Conservation (phyloP, 1,139 yeast species). For the Pichia sp. region DNA sequence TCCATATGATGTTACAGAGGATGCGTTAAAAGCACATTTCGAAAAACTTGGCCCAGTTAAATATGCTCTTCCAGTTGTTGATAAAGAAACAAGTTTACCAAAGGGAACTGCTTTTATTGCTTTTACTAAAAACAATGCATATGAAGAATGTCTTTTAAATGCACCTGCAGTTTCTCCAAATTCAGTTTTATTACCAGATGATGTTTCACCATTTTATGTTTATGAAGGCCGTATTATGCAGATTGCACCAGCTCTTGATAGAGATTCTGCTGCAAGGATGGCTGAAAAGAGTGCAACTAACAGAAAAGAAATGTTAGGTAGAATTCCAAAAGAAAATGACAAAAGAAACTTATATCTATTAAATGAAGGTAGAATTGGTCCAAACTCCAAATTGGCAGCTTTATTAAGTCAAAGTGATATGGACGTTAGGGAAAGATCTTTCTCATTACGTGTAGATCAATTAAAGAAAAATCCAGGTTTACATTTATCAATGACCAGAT, state of each 20-base stretch:
- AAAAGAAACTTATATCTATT: constrained; percentile 77
- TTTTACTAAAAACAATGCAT: constrained; percentile 56
- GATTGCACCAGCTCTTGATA: constrained; percentile 76
- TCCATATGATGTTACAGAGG: constrained; percentile 90
- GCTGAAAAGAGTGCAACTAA: constrained; percentile 68
- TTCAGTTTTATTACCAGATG: constrained; percentile 84
- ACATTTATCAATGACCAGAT: constrained; percentile 85
- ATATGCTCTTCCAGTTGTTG: constrained; percentile 90
- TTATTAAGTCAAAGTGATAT: constrained; percentile 64
- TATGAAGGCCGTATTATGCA: constrained; percentile 89
- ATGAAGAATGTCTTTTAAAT: constrained; percentile 58
- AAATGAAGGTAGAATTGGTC: constrained; percentile 89
- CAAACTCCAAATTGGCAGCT: constrained; percentile 72
- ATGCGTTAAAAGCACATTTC: constrained; percentile 71
- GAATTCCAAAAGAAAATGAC: constrained; percentile 73
- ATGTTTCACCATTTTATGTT: constrained; percentile 81
- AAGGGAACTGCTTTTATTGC: constrained; percentile 96
- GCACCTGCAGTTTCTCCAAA: constrained; percentile 78
- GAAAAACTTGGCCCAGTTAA: constrained; percentile 78
- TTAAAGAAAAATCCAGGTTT: constrained; percentile 83
- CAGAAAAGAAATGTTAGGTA: constrained; percentile 73
- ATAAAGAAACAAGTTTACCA: constrained; percentile 77
- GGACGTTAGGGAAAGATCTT: constrained; percentile 85
- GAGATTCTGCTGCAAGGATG: constrained; percentile 74
- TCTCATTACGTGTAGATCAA: constrained; percentile 80